phyloP scores from a whole-genome alignment of 176 grass and related monocot genomes.

The Oryza longistaminata region DNA sequence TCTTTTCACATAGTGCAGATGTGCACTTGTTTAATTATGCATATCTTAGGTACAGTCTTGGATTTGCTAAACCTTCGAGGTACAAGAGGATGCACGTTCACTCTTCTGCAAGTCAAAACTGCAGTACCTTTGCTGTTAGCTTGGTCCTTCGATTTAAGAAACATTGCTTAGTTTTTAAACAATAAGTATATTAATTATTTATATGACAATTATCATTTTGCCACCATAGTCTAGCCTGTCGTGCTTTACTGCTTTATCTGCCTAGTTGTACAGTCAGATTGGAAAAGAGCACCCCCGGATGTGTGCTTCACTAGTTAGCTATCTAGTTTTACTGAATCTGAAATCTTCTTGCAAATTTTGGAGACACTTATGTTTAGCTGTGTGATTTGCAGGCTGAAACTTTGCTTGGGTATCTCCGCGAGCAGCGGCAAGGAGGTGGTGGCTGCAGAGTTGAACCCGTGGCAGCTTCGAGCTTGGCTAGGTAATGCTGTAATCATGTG shows the following conservation, averaged over 20 bases:
- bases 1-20: conserved; percentile 26
- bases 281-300: background rate
- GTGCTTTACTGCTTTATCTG: background rate
- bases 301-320: background rate
- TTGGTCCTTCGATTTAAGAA: conserved; percentile 17
- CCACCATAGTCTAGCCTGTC: background rate
- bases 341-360: background rate
- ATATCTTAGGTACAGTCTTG: conserved; percentile 5
- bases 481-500: conserved; percentile 44
- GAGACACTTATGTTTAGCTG: conserved; percentile 6
- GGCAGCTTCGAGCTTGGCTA: conserved; percentile 48
- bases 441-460: conserved; percentile 41
- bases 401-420: conserved; percentile 79
- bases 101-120: conserved; percentile 37
- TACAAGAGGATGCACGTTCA: conserved; percentile 21
- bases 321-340: background rate
- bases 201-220: background rate
- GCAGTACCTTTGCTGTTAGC: background rate
- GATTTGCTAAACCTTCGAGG: conserved; percentile 31
- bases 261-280: background rate
- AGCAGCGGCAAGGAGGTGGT: conserved; percentile 70
- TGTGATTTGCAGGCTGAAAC: conserved; percentile 69
- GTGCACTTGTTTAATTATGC: conserved; percentile 3
- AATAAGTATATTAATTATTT: background rate
- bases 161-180: conserved; percentile 18